phyloP scores from a whole-genome alignment of 2,329 filamentous ascomycete genomes.

The Penicillium decumbens region DNA sequence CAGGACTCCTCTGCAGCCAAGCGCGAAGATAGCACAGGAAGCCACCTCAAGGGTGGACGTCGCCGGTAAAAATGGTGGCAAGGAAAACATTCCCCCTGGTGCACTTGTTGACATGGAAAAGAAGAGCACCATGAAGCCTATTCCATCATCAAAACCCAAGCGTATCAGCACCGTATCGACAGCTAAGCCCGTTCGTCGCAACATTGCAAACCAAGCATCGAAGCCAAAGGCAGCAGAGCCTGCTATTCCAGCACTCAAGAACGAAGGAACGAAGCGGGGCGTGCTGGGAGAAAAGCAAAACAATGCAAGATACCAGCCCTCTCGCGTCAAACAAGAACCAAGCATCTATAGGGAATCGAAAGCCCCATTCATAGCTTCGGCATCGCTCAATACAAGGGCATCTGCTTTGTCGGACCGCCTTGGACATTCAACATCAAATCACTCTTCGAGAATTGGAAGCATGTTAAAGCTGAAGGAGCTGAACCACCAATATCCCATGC shows the following conservation, averaged over 20 bases:
- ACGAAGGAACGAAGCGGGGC: neutral
- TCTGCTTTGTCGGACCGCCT: slow-evolving; percentile 12
- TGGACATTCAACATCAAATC: slow-evolving; percentile 21
- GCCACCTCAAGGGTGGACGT: slow-evolving; percentile 43
- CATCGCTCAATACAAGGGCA: slow-evolving; percentile 8
- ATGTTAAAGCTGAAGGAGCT: slow-evolving; percentile 25
- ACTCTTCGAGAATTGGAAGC: slow-evolving; percentile 30
- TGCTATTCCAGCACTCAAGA: neutral
- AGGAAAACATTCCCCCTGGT: slow-evolving; percentile 59
- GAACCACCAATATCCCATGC: slow-evolving; percentile 47
- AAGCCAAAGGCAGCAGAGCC: neutral
- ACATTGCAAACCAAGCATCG: slow-evolving; percentile 6
- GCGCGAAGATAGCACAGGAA: slow-evolving; percentile 39
- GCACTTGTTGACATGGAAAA: slow-evolving; percentile 17
- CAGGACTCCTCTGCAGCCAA: slow-evolving; percentile 48
- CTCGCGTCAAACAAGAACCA: neutral
- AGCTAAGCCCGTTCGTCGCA: slow-evolving; percentile 11
- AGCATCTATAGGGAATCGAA: neutral
- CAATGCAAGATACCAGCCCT: slow-evolving; percentile 5
- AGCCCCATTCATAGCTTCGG: neutral
- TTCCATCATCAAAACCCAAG: neutral
- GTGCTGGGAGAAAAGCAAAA: slow-evolving; percentile 14
- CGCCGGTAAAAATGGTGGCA: slow-evolving; percentile 54
- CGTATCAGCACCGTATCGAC: slow-evolving; percentile 2
- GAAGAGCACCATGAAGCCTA: slow-evolving; percentile 4